These are phyloP conservation scores for Wickerhamiella siamensis DNA, from an alignment of 805 yeast species.

Conservation along the genomic window DNA sequence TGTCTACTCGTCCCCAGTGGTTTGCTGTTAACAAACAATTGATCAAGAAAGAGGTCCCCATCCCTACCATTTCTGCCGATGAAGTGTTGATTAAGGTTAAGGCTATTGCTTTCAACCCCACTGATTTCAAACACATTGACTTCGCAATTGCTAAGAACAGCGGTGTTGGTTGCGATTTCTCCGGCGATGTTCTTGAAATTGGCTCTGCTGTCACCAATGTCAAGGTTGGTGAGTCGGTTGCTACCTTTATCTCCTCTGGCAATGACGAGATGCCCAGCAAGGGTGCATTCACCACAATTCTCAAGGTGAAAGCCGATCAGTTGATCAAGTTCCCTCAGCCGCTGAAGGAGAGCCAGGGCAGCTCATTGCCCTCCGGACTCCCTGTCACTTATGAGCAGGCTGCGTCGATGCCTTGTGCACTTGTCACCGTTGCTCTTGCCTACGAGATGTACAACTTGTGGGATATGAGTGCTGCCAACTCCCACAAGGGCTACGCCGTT, in stretches of 20 bases:
- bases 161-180: constrained; percentile 44
- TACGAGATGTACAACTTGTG: constrained; percentile 21
- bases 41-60: constrained; percentile 8
- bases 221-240: constrained; percentile 42
- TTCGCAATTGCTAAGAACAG: constrained; percentile 33
- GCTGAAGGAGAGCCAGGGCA: constrained; percentile 11
- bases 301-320: constrained; percentile 27
- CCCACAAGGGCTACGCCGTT: constrained; percentile 15
- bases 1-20: not conserved
- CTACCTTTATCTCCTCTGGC: constrained; percentile 42
- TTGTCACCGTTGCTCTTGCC: constrained; percentile 35
- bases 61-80: constrained; percentile 21
- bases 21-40: not conserved
- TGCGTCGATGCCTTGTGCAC: constrained; percentile 41
- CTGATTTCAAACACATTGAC: constrained; percentile 52
- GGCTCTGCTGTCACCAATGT: constrained; percentile 32
- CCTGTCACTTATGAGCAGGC: constrained; percentile 48
- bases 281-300: constrained; percentile 51
- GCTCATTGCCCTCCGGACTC: constrained; percentile 26
- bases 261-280: constrained; percentile 27
- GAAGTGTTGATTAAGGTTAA: constrained; percentile 36
- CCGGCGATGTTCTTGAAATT: constrained; percentile 42
- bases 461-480: constrained; percentile 21
- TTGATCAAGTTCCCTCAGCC: constrained; percentile 21
- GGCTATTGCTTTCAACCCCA: constrained; percentile 51